Base-by-base conservation (phyloP, 2,329 filamentous ascomycete species). In the Onygena corvina region DNA sequence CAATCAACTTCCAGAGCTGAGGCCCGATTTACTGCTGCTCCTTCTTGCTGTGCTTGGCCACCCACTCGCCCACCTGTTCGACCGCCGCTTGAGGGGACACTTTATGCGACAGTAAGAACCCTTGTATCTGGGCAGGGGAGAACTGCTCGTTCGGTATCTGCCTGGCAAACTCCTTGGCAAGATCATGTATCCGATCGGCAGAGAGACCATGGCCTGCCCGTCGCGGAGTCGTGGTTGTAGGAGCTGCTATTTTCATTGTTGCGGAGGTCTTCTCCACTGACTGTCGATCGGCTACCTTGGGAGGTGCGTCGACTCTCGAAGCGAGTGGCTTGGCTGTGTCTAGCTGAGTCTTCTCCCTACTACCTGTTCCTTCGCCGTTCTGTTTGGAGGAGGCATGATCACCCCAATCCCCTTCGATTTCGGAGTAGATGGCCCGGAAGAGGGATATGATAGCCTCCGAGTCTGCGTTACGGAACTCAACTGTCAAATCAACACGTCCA, bases 371-470 rank as follows among this genome's bases (percentile, higher is more conserved):
- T 23, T 38, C 34, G 34, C 36, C 11, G 18, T 40, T 9, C 20
- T 40, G 21, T 11, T 21, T n/a, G 20, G 36, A 9, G 18, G 36
- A 40, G 1, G 18, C 12, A 9, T 46, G 42, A 20, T 46, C 42
- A 27, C 21, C 21, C 56, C 12, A 36, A 53, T 30, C 53, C 51
- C 4, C 52, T 83, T 5, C 76, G 69, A 3, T 75, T 68, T 0
- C 79, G 80, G 3, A 84, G 68, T 21, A 68, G 68, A 8, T 71
- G 74, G 57, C 84, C 82, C 2, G 83, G 63, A 1, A 65, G 62
- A 0, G 71, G 68, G 1, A 83, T 64, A 38, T 76, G 74, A 53
- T 81, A 76, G 57, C 83, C 79, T 0, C 73, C 78, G 11, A 83
- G 61, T 0, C 70, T 73, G 11, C 73, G 71, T 48, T 80, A 76